Percentiles rank a stretch among this genome's conserved stretches.
Evolutionary conservation across 345 rosid genomes (phyloP).

Genomic region (Microcos paniculata): DNA sequence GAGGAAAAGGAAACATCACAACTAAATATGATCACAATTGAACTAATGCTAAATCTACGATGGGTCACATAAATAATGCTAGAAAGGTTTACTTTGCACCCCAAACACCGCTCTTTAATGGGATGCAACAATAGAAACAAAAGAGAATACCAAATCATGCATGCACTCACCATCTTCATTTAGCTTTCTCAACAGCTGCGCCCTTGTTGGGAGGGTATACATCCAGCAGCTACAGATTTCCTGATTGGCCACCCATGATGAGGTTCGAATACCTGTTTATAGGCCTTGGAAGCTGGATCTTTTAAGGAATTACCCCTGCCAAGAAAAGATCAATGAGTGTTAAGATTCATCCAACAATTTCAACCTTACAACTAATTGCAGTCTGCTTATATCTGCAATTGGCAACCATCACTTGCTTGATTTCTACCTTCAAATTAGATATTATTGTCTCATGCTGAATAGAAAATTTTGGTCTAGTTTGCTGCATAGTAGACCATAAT

Average conservation of each 20-base stretch:
- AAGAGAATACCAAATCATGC: constrained; percentile 6
- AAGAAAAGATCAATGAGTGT: too few species aligned
- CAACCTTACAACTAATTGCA: neutral
- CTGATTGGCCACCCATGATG: too few species aligned
- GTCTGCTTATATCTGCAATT: neutral
- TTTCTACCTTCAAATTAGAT: neutral
- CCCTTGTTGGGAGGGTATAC: constrained; percentile 84
- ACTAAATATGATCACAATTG: too few species aligned
- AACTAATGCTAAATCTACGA: too few species aligned
- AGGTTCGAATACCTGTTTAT: too few species aligned
- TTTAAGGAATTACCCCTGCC: constrained; percentile 72
- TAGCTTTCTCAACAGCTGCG: constrained; percentile 67
- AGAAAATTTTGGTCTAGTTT: too few species aligned
- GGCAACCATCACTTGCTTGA: too few species aligned
- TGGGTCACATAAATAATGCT: too few species aligned
- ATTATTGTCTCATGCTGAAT: neutral
- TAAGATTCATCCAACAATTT: neutral
- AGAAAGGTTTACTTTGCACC: neutral
- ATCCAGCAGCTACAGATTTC: too few species aligned
- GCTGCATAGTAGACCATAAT: too few species aligned
- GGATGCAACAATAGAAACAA: neutral
- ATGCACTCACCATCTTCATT: constrained; percentile 72
- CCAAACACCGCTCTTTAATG: neutral
- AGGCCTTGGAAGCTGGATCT: constrained; percentile 88
- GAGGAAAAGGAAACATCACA: too few species aligned